Base-by-base conservation (phyloP, 805 yeast species). In the Candida palmyrensis region DNA sequence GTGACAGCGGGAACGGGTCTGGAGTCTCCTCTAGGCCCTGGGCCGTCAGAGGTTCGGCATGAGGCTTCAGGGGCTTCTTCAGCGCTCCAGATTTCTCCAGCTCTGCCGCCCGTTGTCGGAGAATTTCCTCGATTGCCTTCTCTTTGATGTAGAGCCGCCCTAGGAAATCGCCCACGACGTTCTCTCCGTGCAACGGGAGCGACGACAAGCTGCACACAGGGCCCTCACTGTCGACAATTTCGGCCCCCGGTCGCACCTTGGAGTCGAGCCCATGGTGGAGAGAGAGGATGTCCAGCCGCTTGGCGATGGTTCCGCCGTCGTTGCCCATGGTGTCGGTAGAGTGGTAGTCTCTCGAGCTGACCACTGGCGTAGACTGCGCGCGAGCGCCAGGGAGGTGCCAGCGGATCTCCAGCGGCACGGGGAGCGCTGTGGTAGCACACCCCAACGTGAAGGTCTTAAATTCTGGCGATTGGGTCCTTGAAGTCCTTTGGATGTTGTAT, bases 261-360 rank as follows among this genome's bases (percentile, higher is more conserved):
- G 56, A 52, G n/a, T 13, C 18, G 15, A 16, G 34, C 4, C 25
- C 14, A 10, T 42, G 38, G 32, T 54, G 55, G 3, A 60, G 36
- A 7, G 60, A 50, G 14, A 58, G 35, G 9, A 74, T 64, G 39
- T 79, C 83, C 38, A 66, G 66, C 19, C 84, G 61, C 32, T 71
- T 71, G 11, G 80, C 78, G 13, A 81, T 71, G 1, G 84, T 68
- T 2, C 89, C 87, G n/a, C 90, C 90, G 49, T 82, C 90, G 39
- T 75, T 76, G 8, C 62, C 62, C 62, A 55, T 55, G 9, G 19
- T 36, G 18, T 25, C 24, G 11, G 24, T 8, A 25, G 27, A 25
- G 8, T 8, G 27, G 14, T 26, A 14, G 29, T n/a, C n/a, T n/a
- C n/a, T n/a, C n/a, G n/a, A n/a, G n/a, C n/a, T n/a, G n/a, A n/a